A percentile compares a stretch with the other conserved stretches of the same genome.
phyloP scores from a whole-genome alignment of 2,329 filamentous ascomycete species.

The Colletotrichum sidae region DNA sequence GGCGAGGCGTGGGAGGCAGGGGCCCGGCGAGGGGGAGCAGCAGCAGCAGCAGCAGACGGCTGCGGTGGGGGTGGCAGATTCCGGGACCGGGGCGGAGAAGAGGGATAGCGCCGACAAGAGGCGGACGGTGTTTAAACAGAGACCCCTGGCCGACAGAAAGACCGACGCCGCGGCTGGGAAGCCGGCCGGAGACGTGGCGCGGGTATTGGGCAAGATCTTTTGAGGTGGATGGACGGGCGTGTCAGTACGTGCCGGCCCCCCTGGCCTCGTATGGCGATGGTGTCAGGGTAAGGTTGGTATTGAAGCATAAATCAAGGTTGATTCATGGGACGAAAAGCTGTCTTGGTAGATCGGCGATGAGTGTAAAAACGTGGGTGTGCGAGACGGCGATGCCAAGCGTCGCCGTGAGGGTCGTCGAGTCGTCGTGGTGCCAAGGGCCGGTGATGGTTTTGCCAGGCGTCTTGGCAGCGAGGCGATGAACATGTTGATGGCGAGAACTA shows the following conservation, averaged over 20 bases:
- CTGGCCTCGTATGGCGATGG: neutral
- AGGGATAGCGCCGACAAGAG: slow-evolving; percentile 44
- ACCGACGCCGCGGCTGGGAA: slow-evolving; percentile 57
- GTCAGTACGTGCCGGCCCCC: neutral
- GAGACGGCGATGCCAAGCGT: neutral
- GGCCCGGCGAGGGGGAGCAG: slow-evolving; percentile 42
- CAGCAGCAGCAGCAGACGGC: slow-evolving; percentile 39
- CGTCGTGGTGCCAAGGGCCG: slow-evolving; percentile 3
- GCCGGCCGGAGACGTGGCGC: slow-evolving; percentile 68
- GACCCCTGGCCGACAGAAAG: slow-evolving; percentile 65
- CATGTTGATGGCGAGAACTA: slow-evolving; percentile 2
- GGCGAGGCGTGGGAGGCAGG: slow-evolving; percentile 56
- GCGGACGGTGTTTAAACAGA: slow-evolving; percentile 74
- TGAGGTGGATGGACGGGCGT: slow-evolving; percentile 43
- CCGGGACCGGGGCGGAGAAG: slow-evolving; percentile 39
- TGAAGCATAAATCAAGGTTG: slow-evolving; percentile 19
- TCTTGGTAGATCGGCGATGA: slow-evolving; percentile 6
- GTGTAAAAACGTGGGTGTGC: neutral
- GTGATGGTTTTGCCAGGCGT: slow-evolving; percentile 9
- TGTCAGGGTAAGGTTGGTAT: neutral
- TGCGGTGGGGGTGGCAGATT: slow-evolving; percentile 33
- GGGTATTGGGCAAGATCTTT: slow-evolving; percentile 75
- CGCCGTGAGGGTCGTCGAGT: neutral
- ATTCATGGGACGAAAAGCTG: slow-evolving; percentile 27
- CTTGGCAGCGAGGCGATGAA: slow-evolving; percentile 22